These are phyloP conservation scores for Hygrophorus pudorinus DNA, from an alignment of 768 basidiomycete genomes.

Conservation along the genomic window DNA sequence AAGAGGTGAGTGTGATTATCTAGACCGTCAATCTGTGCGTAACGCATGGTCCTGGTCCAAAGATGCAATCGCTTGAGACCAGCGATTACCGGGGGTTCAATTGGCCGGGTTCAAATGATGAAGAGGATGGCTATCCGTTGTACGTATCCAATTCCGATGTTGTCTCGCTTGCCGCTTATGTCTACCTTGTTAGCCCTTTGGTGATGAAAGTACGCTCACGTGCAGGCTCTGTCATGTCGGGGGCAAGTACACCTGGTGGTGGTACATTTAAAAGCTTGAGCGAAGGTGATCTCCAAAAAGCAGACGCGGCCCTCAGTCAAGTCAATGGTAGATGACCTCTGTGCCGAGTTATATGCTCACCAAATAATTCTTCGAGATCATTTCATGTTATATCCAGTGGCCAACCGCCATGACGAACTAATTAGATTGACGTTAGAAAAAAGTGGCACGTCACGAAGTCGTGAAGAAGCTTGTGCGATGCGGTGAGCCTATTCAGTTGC, in stretches of 20 bases:
- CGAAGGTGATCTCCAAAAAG: conserved; percentile 78
- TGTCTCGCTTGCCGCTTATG: conserved; percentile 6
- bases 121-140: conserved; percentile 89
- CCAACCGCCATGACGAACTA: no score
- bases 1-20: conserved; percentile 45
- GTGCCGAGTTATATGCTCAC: neutral
- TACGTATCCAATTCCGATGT: conserved; percentile 28
- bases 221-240: conserved; percentile 60
- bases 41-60: neutral
- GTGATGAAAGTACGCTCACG: conserved; percentile 87
- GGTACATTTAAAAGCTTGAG: conserved; percentile 69
- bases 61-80: conserved; percentile 83
- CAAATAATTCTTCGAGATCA: no score
- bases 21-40: neutral
- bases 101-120: conserved; percentile 53
- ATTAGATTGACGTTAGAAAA: no score
- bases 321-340: conserved; percentile 20
- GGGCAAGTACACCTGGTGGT: conserved; percentile 80
- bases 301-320: conserved; percentile 79
- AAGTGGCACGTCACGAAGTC: no score
- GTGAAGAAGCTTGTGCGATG: no score
- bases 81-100: conserved; percentile 74
- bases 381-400: no score
- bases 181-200: conserved; percentile 48
- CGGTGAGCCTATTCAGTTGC: no score